A percentile compares a stretch with the other conserved stretches of the same genome.
Conservation (phyloP, 176 grass and related monocot species). For the Bromus sterilis region DNA sequence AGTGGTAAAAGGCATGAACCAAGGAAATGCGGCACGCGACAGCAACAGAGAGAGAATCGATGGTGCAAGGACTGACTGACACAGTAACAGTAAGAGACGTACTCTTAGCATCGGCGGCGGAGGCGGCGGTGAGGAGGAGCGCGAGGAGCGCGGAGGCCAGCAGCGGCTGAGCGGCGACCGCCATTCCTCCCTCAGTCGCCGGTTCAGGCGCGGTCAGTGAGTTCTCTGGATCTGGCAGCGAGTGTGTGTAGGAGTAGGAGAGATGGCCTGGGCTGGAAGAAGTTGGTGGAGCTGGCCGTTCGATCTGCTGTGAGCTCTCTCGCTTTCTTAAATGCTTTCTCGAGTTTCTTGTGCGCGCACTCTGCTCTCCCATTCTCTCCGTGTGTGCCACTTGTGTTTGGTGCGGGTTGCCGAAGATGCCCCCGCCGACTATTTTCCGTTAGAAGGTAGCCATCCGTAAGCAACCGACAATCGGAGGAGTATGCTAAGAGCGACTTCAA, state of each 20-base stretch:
- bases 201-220: not conserved
- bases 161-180: constrained; percentile 43
- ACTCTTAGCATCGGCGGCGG: constrained; percentile 80
- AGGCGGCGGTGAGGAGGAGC: constrained; percentile 46
- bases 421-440: constrained; percentile 49
- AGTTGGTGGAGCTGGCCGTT: not conserved
- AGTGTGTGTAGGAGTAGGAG: not conserved
- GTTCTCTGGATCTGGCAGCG: constrained; percentile 21
- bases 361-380: not conserved
- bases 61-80: too few relatives aligned
- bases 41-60: not conserved
- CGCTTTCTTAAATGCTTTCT: constrained; percentile 38
- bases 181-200: constrained; percentile 32
- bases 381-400: not conserved
- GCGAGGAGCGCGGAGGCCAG: constrained; percentile 36
- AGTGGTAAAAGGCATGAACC: not conserved
- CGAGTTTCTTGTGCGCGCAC: not conserved
- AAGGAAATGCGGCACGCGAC: constrained; percentile 1
- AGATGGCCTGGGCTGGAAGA: not conserved
- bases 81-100: not conserved
- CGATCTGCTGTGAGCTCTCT: constrained; percentile 32
- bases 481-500: too few relatives aligned
- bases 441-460: constrained; percentile 9
- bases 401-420: constrained; percentile 14
- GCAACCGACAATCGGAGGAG: too few relatives aligned